Evolutionary conservation across 2,329 filamentous ascomycete species (phyloP), one percentile per base, ranked within the genome.

Genomic region (Cytospora chrysosperma): DNA sequence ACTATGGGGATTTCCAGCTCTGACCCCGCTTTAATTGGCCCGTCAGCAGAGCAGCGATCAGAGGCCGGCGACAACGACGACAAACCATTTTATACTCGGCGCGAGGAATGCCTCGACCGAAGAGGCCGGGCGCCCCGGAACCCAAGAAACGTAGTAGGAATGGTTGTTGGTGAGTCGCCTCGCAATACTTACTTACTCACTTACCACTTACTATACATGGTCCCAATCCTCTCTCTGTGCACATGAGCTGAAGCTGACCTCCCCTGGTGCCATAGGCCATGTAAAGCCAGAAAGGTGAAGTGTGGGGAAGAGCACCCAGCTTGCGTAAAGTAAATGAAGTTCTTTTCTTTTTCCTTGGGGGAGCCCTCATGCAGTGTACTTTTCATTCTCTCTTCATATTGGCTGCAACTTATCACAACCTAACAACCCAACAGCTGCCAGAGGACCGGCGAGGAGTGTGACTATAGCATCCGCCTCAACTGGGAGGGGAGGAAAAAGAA

Each of bases 401-500:
- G 27, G 15, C 17, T 55, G 43, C 30, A 59, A 50, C 30, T 21
- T 56, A 47, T 21, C 28, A 57, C 26, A 40, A 17, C 12, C 64
- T 63, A 32, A 65, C 49, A 43, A 32, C 26, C 6, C 28, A 19
- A 32, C 60, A 82, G 80, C 71, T 94, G 91, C 75, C 81, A 87
- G 69, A 86, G 86, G 66, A 86, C 88, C 67, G 87, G 87, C 65
- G 89, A 92, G 72, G 78, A 79, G 54, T 95, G 91, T 77, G 91
- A 95, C 75, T 94, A 93, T 74, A 91, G 86, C 70, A 90, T 94
- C 69, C 84, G 89, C 34, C 78, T 94, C 68, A 93, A 93, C 70
- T 94, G 91, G 91, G 88, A 89, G 65, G 90, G 90, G 5, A 84
- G 90, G 62, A 82, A 83, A 56, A 88, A 85, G 72, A 86, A 84